Base-by-base conservation (phyloP, 208 protist species). In the Wallacemonas collosoma region DNA sequence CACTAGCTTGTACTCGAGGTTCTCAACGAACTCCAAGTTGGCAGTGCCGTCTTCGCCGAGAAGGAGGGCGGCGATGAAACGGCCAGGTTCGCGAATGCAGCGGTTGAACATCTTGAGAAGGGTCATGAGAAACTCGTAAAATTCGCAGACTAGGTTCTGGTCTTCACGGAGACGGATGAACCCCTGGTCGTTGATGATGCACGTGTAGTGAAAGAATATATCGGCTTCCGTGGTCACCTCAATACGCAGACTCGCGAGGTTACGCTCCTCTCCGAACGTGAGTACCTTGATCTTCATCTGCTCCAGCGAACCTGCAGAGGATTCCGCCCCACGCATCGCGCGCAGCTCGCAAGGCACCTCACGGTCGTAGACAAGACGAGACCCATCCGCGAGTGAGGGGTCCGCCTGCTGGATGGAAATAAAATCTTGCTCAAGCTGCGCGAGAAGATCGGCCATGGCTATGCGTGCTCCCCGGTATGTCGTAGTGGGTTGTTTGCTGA, bases 1-100 rank as follows among this genome's bases (percentile, higher is more conserved):
- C 45, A 98, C 93, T 60, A 98, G 92, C 73, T 98, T 98, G 85
- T 98, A 98, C 76, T 97, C 90, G 62, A 98, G 81, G 66, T 97
- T 98, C 71, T 98, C 94, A 43, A 98, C 87, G 75, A 98, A 98
- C 68, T 98, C 93, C 62, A 98, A 71, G 43, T 91, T 93, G 1
- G 87, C 93, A 2, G 85, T 87, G 44, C 92, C 93, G 68, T 98
- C 91, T 26, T 87, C 81, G 38, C 81, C 82, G 26, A 98, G 71
- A 35, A 98, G 77, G 15, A 98, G 78, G 1, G 97, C 90, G 15
- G 87, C 90, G 36, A 98, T 85, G 72, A 97, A 96, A 48, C 86
- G 81, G 17, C 89, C 87, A 2, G 90, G 93, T 73, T 98, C 92
- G 8, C 86, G 85, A 62, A 98, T 97, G 78, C 91, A 96, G 15